Base-by-base conservation (phyloP, 2,329 filamentous ascomycete species). In the Aspergillus ustus region DNA sequence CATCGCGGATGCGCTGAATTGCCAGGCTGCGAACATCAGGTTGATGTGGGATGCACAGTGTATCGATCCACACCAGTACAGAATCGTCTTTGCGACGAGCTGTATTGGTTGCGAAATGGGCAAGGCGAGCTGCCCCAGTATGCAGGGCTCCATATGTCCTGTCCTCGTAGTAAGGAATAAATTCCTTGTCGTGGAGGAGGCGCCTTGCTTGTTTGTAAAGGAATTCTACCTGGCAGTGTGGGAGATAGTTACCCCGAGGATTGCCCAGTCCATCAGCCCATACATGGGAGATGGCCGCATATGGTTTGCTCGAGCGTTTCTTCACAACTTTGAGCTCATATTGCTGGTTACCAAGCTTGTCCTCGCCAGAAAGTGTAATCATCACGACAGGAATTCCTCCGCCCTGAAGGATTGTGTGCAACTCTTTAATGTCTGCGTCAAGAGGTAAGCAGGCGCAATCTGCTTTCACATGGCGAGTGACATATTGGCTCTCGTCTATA, bases 251-350 rank as follows among this genome's bases (percentile, higher is more conserved):
- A 0, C 37, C 25, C 5, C 19, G 40, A 7, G 52, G 52, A 3
- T 54, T 54, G 22, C 52, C 52, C 7, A 54, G 52, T 43, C 52
- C 52, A 15, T 54, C 52, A 3, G 52, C 52, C 52, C 52, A 54
- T n/a, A 54, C 25, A 31, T 54, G 52, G 7, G 52, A 54, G 25
- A 54, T 19, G 15, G 52, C 37, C 2, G 45, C 52, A 0, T 54
- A 54, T 43, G 22, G 52, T 7, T n/a, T 43, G 34, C 19, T 31
- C 1, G 3, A 29, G 22, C 52, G 37, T 8, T 54, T 43, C 40
- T n/a, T 54, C 8, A 54, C 22, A 11, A 54, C 20, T 7, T 54
- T 29, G 17, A 54, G 11, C 37, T 25, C 20, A 28, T 44, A 54
- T 7, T 44, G 13, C 34, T 13, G 13, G 5, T 45, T 29, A 4